Conservation (phyloP, 2,329 filamentous ascomycete species). For the Cadophora sp. region DNA sequence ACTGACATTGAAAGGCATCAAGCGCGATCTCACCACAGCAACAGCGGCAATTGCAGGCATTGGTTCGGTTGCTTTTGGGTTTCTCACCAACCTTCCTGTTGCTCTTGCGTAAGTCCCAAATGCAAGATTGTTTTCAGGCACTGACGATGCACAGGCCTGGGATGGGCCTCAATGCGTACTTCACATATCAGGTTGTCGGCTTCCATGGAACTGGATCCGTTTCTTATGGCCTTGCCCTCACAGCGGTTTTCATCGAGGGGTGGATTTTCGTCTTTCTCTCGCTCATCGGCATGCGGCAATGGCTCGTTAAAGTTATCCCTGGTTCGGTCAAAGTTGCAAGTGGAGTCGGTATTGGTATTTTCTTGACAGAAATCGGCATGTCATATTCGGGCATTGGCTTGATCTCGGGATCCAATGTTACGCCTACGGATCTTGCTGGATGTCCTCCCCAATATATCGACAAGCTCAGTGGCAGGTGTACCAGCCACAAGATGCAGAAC, state of each 20-base stretch:
- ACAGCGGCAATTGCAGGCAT: constrained; percentile 82
- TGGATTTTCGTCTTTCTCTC: constrained; percentile 69
- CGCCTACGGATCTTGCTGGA: constrained; percentile 79
- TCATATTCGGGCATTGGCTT: constrained; percentile 86
- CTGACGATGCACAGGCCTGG: constrained; percentile 56
- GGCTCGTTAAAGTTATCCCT: constrained; percentile 71
- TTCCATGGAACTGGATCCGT: constrained; percentile 62
- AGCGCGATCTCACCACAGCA: constrained; percentile 80
- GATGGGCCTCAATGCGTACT: constrained; percentile 73
- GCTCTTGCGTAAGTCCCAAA: constrained; percentile 69
- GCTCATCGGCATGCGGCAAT: constrained; percentile 73
- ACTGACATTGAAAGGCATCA: constrained; percentile 56
- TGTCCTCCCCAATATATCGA: constrained; percentile 66
- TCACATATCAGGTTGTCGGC: constrained; percentile 71
- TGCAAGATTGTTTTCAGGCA: neutral
- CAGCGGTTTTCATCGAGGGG: constrained; percentile 69
- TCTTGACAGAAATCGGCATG: constrained; percentile 68
- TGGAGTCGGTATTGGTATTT: constrained; percentile 69
- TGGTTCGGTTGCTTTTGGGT: constrained; percentile 77
- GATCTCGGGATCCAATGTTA: constrained; percentile 72
- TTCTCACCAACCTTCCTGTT: constrained; percentile 82
- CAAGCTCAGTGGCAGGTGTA: constrained; percentile 55
- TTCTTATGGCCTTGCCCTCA: constrained; percentile 65
- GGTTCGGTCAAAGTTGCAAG: constrained; percentile 70
- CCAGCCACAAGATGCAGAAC: constrained; percentile 73